Base-by-base conservation (phyloP, 2,329 filamentous ascomycete genomes). In the Periconia macrospinosa region DNA sequence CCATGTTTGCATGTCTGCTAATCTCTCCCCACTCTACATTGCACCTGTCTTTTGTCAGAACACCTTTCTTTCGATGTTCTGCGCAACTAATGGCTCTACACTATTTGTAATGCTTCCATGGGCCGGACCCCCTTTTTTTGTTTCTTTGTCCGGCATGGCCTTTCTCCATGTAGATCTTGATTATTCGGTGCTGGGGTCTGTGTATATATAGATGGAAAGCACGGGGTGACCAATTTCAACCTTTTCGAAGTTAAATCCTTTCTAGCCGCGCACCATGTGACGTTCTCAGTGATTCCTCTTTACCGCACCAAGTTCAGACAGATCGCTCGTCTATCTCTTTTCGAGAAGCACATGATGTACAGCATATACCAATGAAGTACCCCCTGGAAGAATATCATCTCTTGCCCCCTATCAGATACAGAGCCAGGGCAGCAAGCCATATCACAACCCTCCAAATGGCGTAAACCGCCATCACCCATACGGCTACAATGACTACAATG, bases 401-500 rank as follows among this genome's bases (percentile, higher is more conserved):
- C 23, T 27, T 27, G 5, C 23, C 23, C 3, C 23, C 3, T 27
- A 3, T 27, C 23, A 8, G 8, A 27, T 8, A 27, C 23, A 27
- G 46, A 20, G 46, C 18, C 49, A 30, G 5, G 13, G 13, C 43
- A 41, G 59, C 30, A 17, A 65, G 9, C 69, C 69, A 70, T 52
- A 54, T 57, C 62, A 20, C 62, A 5, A 5, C 47, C 30, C 15
- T 52, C 56, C 60, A 65, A 20, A 62, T 11, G 7, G 2, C 33
- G 13, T 55, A 64, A n/a, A 57, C 44, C 13, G 54, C 44, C 10
- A 68, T 11, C 20, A 61, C 30, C 45, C 67, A 14, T 27, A 64
- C 60, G 5, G 78, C 64, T 9, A 74, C 75, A 62, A 89, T 66
- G 1, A 71, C 75, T 3, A 80, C 65, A 20, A 87, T 72, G n/a